These are phyloP conservation scores for Amanita jacksonii DNA, from an alignment of 768 basidiomycete genomes.

Conservation along the genomic window DNA sequence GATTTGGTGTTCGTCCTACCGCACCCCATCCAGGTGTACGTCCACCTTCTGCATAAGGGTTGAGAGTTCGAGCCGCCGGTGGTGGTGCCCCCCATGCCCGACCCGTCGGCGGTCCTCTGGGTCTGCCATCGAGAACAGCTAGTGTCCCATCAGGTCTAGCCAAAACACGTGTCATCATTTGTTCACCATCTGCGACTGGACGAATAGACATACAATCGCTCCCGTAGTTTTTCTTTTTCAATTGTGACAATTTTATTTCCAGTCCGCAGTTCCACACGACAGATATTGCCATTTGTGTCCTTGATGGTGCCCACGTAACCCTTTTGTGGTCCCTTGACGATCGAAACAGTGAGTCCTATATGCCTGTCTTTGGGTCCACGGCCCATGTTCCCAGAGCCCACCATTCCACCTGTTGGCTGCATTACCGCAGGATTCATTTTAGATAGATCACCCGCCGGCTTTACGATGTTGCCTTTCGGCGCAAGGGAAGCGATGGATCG, in stretches of 20 bases:
- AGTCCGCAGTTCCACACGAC: constrained; percentile 87
- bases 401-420: constrained; percentile 62
- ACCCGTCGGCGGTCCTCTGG: constrained; percentile 16
- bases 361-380: constrained; percentile 77
- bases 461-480: constrained; percentile 70
- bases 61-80: constrained; percentile 17
- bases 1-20: constrained; percentile 56
- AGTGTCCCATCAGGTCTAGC: constrained; percentile 50
- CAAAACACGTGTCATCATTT: constrained; percentile 5
- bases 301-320: constrained; percentile 89
- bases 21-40: constrained; percentile 22
- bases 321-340: constrained; percentile 85
- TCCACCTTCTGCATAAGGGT: constrained; percentile 27
- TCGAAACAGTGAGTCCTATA: constrained; percentile 68
- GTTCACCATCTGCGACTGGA: not conserved
- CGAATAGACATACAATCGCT: constrained; percentile 51
- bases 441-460: constrained; percentile 63
- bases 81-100: constrained; percentile 14
- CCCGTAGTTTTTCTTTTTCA: constrained; percentile 68
- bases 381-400: constrained; percentile 67
- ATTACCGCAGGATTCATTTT: constrained; percentile 86
- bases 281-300: constrained; percentile 82
- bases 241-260: constrained; percentile 83
- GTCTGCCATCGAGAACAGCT: constrained; percentile 32
- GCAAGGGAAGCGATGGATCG: constrained; percentile 77